Evolutionary conservation across 305 asterid species (phyloP), one percentile per base, ranked within the genome.

Genomic region (Fraxinus sp.): DNA sequence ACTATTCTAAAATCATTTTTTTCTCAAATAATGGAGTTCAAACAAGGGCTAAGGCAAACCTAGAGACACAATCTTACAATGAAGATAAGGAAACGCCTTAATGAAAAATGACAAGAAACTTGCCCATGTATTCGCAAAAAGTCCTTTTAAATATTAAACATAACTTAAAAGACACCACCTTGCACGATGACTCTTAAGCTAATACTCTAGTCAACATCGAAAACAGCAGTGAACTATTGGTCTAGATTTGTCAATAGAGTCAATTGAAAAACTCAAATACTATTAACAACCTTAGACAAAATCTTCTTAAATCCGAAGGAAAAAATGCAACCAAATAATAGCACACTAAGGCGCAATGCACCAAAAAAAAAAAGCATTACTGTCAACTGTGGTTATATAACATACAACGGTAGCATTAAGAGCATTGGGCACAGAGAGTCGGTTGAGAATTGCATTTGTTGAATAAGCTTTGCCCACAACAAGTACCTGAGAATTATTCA

Each of bases 361-460:
- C 16, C 41, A 16, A 71, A 8, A 41, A 68, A 41, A 68, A 30
- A 30, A 2, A 24, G 30, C 5, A 32, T 3, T 32, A 32, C 2
- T 32, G 35, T 32, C 35, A 32, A 32, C 4, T 32, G 35, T 32
- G 5, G 35, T 32, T 32, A 32, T 32, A 32, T 32, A 79, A 81
- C 92, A 77, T 16, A 93, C 99, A 87, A 87, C 71, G 16, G 97
- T 81, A 82, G 86, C 82, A 85, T 91, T 94, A 13, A 94, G 86
- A 81, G 97, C 97, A 90, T 94, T 93, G 64, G 94, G 93, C 30
- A 83, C 88, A 80, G 89, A 81, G 77, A 97, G 97, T 81, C 99
- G 86, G 82, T 94, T 92, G 83, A 95, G 93, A 84, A 93, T 87
- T 46, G 97, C 99, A 79, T 91, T 94, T 90, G 94, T 93, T 20